Percentiles rank a stretch among this genome's conserved stretches.
Conservation (phyloP, 192 early-diverging fungal genomes). For the Mortierella antarctica region DNA sequence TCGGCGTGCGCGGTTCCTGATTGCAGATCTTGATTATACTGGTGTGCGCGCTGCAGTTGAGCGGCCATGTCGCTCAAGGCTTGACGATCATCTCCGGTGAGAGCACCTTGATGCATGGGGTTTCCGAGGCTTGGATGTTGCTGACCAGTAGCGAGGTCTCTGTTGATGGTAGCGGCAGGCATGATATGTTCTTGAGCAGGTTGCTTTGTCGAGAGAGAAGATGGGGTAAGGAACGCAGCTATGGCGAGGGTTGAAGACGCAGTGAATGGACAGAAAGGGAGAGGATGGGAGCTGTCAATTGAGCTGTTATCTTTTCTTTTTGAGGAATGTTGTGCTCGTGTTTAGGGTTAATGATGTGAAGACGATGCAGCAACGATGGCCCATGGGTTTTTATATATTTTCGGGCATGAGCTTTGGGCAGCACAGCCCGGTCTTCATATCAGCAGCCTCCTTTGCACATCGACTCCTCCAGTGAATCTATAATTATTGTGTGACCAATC, state of each 20-base stretch:
- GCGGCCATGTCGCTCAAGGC: background rate
- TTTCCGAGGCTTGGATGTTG: constrained; percentile 9
- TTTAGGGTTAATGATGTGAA: background rate
- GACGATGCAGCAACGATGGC: background rate
- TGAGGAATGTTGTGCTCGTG: background rate
- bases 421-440: constrained; percentile 9
- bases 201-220: background rate
- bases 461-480: no score
- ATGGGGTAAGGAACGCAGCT: background rate
- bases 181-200: constrained; percentile 7
- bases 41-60: background rate
- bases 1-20: constrained; percentile 1
- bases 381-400: constrained; percentile 10
- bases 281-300: background rate
- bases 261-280: background rate
- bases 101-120: constrained; percentile 12
- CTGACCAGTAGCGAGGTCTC: constrained; percentile 14
- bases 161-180: constrained; percentile 37
- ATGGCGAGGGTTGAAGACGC: background rate
- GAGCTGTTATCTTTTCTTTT: background rate
- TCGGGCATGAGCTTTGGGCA: background rate
- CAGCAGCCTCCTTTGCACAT: no score
- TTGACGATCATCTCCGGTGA: background rate
- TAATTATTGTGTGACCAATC: no score
- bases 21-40: constrained; percentile 18